These are phyloP conservation scores for Tarenaya hassleriana DNA, from an alignment of 345 rosid species.

Conservation along the genomic window DNA sequence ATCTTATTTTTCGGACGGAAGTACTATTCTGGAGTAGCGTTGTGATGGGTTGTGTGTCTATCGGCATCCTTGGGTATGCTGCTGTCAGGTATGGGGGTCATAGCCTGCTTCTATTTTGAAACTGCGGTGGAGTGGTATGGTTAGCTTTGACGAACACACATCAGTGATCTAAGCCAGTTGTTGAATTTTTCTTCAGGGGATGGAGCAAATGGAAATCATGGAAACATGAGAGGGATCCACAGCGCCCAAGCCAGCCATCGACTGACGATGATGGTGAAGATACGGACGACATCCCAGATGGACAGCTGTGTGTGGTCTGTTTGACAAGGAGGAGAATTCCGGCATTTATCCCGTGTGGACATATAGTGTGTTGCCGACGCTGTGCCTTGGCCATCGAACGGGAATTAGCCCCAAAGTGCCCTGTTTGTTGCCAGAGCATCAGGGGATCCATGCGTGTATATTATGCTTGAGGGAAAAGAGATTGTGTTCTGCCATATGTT, in stretches of 20 bases:
- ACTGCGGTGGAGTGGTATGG: background rate
- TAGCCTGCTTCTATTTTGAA: background rate
- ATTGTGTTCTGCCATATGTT: no score
- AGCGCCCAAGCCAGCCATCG: constrained; percentile 24
- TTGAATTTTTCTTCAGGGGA: constrained; percentile 39
- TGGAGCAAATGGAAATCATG: constrained; percentile 75
- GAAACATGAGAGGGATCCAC: constrained; percentile 42
- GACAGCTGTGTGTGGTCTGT: constrained; percentile 81
- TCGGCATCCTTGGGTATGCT: constrained; percentile 71
- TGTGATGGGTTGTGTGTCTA: constrained; percentile 59
- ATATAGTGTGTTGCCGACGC: constrained; percentile 76
- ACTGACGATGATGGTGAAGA: constrained; percentile 40
- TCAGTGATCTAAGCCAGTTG: background rate
- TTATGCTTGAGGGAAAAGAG: constrained; percentile 31
- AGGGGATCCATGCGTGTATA: constrained; percentile 59
- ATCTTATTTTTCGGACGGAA: constrained; percentile 53
- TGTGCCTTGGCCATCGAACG: constrained; percentile 73
- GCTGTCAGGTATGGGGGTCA: constrained; percentile 43
- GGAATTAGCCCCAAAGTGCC: constrained; percentile 59
- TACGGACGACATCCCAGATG: constrained; percentile 58
- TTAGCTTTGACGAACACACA: no score
- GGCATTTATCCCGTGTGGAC: constrained; percentile 89
- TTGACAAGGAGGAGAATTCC: constrained; percentile 57
- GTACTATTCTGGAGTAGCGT: constrained; percentile 58
- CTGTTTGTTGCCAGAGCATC: constrained; percentile 72